phyloP scores from a whole-genome alignment of 345 rosid species.

The Ricinus communis region DNA sequence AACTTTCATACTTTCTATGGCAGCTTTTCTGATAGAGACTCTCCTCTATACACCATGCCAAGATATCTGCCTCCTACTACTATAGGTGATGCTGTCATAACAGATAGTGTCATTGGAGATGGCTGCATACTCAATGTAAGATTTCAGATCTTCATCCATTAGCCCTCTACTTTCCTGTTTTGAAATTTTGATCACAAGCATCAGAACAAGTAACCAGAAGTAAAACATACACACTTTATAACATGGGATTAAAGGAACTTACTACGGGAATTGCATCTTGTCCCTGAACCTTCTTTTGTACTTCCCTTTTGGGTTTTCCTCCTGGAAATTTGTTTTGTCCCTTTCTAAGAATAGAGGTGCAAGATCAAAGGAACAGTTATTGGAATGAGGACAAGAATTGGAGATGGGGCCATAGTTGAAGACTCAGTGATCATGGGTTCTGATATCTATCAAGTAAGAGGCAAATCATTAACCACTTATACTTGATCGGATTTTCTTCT shows the following conservation, averaged over 20 bases:
- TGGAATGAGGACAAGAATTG: constrained; percentile 76
- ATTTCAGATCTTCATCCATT: background rate
- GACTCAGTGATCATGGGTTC: constrained; percentile 81
- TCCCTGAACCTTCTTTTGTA: background rate
- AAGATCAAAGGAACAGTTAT: constrained; percentile 65
- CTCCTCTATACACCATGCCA: constrained; percentile 65
- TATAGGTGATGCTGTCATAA: constrained; percentile 51
- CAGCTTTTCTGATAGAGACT: constrained; percentile 63
- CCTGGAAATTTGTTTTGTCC: constrained; percentile 14
- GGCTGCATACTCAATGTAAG: constrained; percentile 81
- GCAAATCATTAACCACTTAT: background rate
- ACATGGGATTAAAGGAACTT: too few relatives aligned
- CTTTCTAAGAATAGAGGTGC: constrained; percentile 60
- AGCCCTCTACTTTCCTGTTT: background rate
- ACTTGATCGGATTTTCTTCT: background rate
- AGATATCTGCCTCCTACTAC: constrained; percentile 69
- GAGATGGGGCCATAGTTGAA: constrained; percentile 55
- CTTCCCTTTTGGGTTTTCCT: background rate
- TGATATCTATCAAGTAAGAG: constrained; percentile 65
- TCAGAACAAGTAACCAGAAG: background rate
- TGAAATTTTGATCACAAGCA: background rate
- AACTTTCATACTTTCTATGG: constrained; percentile 19
- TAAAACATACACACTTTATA: too few relatives aligned
- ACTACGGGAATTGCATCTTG: background rate
- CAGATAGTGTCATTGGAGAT: constrained; percentile 65